These are phyloP conservation scores for Trichocladium uniseriatum DNA, from an alignment of 495 filamentous ascomycete species.

Conservation along the genomic window DNA sequence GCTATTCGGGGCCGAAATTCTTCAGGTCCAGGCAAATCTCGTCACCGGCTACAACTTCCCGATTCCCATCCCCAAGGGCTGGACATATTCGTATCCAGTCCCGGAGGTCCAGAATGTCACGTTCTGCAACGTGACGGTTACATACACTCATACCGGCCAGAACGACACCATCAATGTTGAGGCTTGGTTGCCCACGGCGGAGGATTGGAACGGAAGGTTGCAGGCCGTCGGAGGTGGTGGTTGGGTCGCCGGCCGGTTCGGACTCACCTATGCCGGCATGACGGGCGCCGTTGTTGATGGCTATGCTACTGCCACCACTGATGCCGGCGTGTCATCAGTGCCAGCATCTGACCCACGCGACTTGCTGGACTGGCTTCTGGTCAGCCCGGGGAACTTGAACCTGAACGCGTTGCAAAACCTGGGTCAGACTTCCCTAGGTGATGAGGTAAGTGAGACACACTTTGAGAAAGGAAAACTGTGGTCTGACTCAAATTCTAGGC, in stretches of 20 bases:
- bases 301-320: constrained; percentile 32
- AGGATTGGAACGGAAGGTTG: too few relatives aligned
- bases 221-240: too few relatives aligned
- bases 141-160: constrained; percentile 36
- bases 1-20: constrained; percentile 12
- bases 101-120: constrained; percentile 17
- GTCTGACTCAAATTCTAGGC: too few relatives aligned
- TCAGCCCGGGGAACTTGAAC: constrained; percentile 35
- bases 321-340: too few relatives aligned
- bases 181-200: constrained; percentile 30
- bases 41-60: constrained; percentile 19
- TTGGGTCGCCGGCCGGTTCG: background rate
- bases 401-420: constrained; percentile 33
- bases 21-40: constrained; percentile 8
- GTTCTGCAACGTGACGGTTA: constrained; percentile 38
- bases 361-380: constrained; percentile 30
- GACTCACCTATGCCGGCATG: constrained; percentile 24
- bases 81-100: constrained; percentile 9
- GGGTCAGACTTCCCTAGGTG: constrained; percentile 21
- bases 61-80: background rate
- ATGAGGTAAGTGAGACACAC: constrained; percentile 16
- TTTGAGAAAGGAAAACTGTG: background rate
- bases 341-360: constrained; percentile 5
- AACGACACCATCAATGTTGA: constrained; percentile 29
- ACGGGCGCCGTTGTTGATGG: too few relatives aligned